Evolutionary conservation across 495 filamentous ascomycete genomes (phyloP), one percentile per base, ranked within the genome.

Genomic region (Hypoxylon lienhwacheense): DNA sequence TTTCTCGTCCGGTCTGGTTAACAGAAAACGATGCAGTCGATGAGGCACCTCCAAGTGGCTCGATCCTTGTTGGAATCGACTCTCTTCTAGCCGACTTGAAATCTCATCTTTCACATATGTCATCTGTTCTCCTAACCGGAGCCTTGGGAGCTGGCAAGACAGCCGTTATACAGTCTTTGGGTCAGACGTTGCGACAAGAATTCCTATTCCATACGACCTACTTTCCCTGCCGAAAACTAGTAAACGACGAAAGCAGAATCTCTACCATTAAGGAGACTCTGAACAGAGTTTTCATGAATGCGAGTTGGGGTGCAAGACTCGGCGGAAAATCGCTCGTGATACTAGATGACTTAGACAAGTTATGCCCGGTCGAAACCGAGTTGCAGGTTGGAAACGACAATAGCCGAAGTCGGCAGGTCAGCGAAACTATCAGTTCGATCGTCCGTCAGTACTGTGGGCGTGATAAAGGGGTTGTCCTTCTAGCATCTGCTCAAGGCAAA

Each of bases 301-400:
- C 95, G 10, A 84, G 85, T 31, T 98, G 92, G 91, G 90, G 86
- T 47, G 86, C 91, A 22, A 80, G 90, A 39, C 80, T 90, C 7
- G 91, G 89, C 31, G 91, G 93, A 4, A 84, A 81, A 50, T 79
- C 91, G 0, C 60, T 97, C 3, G 84, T 98, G 10, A 81, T 98
- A 31, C 74, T 98, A 2, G 93, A 98, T 63, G 93, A 98, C 55
- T 75, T 98, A 7, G 95, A 98, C 66, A 87, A 86, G 53, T 73
- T 98, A 7, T 97, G 93, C 65, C 91, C 92, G 0, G 84, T 83
- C 0, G 93, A 97, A 70, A 96, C 90, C 0, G 93, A 97, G 66
- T 74, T 96, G 20, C 87, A 95, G 70, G 89, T 95, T 5, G 91
- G 89, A 45, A 87, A 85, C 32, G 91, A 98, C 59, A 96, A 97